Base-by-base conservation (phyloP, 495 filamentous ascomycete species). In the Cudoniella acicularis region DNA sequence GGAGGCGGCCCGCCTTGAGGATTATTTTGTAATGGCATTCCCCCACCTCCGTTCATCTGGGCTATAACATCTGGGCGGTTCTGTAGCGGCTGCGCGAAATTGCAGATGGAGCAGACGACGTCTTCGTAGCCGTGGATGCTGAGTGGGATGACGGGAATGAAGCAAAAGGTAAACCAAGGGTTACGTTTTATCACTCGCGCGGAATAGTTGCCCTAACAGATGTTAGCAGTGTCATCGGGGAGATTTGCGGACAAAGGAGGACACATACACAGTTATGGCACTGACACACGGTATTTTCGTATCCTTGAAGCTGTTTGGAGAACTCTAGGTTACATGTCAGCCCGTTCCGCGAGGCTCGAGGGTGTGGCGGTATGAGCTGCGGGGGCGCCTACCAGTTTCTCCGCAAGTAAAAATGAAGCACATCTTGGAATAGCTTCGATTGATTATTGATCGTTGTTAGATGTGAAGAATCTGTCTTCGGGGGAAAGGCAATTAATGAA, bases 111-210 rank as follows among this genome's bases (percentile, higher is more conserved):
- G 70, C 80, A 83, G 10, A 70, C 56, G 36, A 83, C 69, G 61
- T 83, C 80, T 36, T 80, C 70, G 73, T 82, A 81, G 30, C 79
- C 79, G 52, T 79, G 74, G 46, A 82, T 69, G 43, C 79, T 79
- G 43, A 83, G 77, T 0, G 80, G 80, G 45, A 83, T 55, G 54
- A 83, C 75, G 30, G 80, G 80, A 30, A 83, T 57, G 59, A 82
- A 83, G 68, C 80, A 83, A 62, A 83, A 81, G 11, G 80, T 83
- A 53, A 83, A 83, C 78, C 79, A 83, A 0, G 79, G 79, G 51
- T 80, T 73, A 43, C 73, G 74, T 62, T 80, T 80, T 56, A 80
- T 72, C 46, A 82, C 78, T 18, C 70, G 72, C 10, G 70, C 80
- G 0, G 71, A 69, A 48, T 74, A 77, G 69, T 83, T 83, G 16